phyloP scores from a whole-genome alignment of 352 stramenopile species.

The Pythium aquatile region DNA sequence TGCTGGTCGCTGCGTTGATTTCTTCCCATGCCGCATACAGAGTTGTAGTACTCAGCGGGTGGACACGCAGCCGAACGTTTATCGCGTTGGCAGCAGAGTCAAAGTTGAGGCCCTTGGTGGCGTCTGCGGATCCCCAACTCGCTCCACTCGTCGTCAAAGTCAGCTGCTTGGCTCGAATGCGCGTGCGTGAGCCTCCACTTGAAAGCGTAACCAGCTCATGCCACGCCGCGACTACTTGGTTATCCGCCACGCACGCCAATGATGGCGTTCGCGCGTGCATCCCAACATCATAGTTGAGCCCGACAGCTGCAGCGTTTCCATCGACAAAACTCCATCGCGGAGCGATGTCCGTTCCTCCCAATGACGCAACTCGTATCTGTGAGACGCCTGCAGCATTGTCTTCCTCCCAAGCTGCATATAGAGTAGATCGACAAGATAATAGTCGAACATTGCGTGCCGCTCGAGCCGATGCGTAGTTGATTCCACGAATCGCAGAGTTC shows the following conservation, averaged over 20 bases:
- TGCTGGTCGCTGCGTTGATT: constrained; percentile 20
- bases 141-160: background rate
- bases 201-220: constrained; percentile 33
- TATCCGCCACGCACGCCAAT: constrained; percentile 37
- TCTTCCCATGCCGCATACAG: constrained; percentile 63
- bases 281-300: constrained; percentile 40
- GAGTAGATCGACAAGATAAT: constrained; percentile 35
- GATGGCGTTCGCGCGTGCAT: constrained; percentile 33
- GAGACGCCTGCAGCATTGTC: constrained; percentile 24
- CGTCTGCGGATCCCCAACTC: constrained; percentile 40
- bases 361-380: constrained; percentile 49
- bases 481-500: constrained; percentile 32
- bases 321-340: constrained; percentile 56
- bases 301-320: constrained; percentile 33
- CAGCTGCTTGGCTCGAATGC: constrained; percentile 30
- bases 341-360: constrained; percentile 36
- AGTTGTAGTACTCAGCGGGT: constrained; percentile 14
- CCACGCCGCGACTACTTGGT: constrained; percentile 50
- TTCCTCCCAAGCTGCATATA: constrained; percentile 66
- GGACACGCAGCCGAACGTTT: constrained; percentile 40
- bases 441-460: constrained; percentile 39
- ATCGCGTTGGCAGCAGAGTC: constrained; percentile 36
- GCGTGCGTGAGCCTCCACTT: constrained; percentile 18
- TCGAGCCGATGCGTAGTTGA: constrained; percentile 43
- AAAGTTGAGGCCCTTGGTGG: constrained; percentile 42